Conservation (phyloP, 2,329 filamentous ascomycete species). For the Arthrobotrys sinensis region DNA sequence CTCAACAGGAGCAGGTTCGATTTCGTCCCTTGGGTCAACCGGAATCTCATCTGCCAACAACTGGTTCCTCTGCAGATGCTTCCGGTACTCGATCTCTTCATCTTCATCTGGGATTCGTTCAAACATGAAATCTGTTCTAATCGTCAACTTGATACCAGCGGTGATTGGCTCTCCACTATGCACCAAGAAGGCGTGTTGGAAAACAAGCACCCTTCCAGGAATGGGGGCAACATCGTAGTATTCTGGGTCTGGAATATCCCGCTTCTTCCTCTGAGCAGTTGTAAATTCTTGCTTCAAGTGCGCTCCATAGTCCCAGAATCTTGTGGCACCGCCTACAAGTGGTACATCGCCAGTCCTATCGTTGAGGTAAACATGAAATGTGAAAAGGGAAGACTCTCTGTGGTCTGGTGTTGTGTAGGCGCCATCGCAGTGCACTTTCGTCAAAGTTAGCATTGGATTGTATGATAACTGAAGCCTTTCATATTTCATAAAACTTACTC, state of each 20-base stretch:
- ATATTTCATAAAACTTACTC: constrained; percentile 32
- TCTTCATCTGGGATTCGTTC: constrained; percentile 48
- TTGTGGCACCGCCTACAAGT: constrained; percentile 57
- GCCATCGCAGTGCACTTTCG: constrained; percentile 62
- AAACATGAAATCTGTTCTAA: constrained; percentile 61
- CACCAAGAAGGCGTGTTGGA: constrained; percentile 60
- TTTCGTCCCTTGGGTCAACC: constrained; percentile 45
- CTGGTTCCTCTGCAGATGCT: constrained; percentile 55
- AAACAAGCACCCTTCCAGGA: constrained; percentile 61
- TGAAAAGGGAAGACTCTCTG: constrained; percentile 59
- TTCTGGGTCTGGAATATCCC: constrained; percentile 16
- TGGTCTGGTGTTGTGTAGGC: constrained; percentile 58
- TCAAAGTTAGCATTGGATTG: not conserved
- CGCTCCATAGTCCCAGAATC: constrained; percentile 54
- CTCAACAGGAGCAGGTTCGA: not conserved
- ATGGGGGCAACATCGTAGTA: constrained; percentile 59
- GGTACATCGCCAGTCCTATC: constrained; percentile 50
- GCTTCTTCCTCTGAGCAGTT: constrained; percentile 33
- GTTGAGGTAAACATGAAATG: constrained; percentile 62
- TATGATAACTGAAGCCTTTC: not conserved
- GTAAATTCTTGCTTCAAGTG: constrained; percentile 28
- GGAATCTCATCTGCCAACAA: constrained; percentile 55
- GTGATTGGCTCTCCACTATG: constrained; percentile 62
- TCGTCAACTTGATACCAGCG: constrained; percentile 59
- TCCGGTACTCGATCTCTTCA: constrained; percentile 52